Evolutionary conservation across 208 protist genomes (phyloP).

Genomic region (Histomonas meleagridis): DNA sequence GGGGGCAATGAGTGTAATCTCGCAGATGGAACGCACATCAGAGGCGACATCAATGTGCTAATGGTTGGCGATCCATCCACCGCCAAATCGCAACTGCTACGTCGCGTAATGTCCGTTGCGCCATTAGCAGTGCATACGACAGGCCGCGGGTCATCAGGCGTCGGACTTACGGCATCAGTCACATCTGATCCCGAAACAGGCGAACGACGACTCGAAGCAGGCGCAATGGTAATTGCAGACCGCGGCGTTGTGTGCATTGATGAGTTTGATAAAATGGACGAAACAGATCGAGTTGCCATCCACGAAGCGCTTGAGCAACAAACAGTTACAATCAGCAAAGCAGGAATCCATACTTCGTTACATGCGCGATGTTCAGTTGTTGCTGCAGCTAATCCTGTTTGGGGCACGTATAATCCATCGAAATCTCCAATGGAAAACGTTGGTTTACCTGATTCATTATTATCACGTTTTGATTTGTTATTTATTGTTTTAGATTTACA

Average conservation of each 20-base stretch:
- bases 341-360: slow-evolving; percentile 93
- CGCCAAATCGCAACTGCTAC: slow-evolving; percentile 92
- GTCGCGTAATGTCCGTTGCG: slow-evolving; percentile 80
- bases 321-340: slow-evolving; percentile 98
- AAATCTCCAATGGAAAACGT: slow-evolving; percentile 77
- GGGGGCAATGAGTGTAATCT: slow-evolving; percentile 80
- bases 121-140: slow-evolving; percentile 91
- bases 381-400: slow-evolving; percentile 96
- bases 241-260: slow-evolving; percentile 90
- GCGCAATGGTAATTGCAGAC: slow-evolving; percentile 98
- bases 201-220: slow-evolving; percentile 76
- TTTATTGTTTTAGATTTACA: slow-evolving; percentile 94
- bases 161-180: slow-evolving; percentile 97
- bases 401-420: slow-evolving; percentile 83
- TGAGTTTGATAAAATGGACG: slow-evolving; percentile 99
- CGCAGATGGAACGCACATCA: slow-evolving; percentile 73
- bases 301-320: slow-evolving; percentile 98
- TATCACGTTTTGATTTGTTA: slow-evolving; percentile 89
- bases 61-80: slow-evolving; percentile 97
- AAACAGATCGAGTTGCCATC: slow-evolving; percentile 66
- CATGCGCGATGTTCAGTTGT: slow-evolving; percentile 93
- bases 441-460: slow-evolving; percentile 36
- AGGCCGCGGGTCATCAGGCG: slow-evolving; percentile 76
- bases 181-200: slow-evolving; percentile 83
- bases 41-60: slow-evolving; percentile 94